These are phyloP conservation scores for Pestalotiopsis sp. DNA, from an alignment of 2,329 filamentous ascomycete genomes.

Conservation along the genomic window DNA sequence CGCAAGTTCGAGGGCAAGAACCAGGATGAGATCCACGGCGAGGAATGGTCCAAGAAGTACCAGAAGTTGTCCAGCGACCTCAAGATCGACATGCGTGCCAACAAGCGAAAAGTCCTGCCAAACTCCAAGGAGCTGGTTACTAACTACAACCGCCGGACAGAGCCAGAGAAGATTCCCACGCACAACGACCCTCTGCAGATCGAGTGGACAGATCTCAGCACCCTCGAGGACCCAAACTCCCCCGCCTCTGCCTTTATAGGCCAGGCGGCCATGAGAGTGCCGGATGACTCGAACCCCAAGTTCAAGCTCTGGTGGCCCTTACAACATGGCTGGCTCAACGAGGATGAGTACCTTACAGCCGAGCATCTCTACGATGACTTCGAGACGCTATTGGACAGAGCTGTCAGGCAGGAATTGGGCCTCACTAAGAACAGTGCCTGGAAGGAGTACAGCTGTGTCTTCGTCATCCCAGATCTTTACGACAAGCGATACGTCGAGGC, in stretches of 20 bases:
- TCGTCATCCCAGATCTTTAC: conserved; percentile 95
- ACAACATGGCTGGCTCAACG: conserved; percentile 84
- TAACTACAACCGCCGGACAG: conserved; percentile 87
- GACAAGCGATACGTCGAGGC: conserved; percentile 91
- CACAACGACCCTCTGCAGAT: conserved; percentile 94
- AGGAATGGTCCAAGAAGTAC: conserved; percentile 78
- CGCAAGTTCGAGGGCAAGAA: conserved; percentile 64
- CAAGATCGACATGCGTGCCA: conserved; percentile 86
- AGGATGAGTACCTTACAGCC: conserved; percentile 81
- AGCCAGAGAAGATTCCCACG: conserved; percentile 84
- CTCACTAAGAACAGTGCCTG: conserved; percentile 78
- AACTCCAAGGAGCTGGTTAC: conserved; percentile 95
- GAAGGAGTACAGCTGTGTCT: conserved; percentile 92
- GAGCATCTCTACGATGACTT: conserved; percentile 86
- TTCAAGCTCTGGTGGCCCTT: conserved; percentile 96
- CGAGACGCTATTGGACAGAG: conserved; percentile 82
- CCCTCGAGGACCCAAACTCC: conserved; percentile 66
- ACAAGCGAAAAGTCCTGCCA: conserved; percentile 93
- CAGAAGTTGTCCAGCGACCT: conserved; percentile 83
- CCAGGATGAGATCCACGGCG: conserved; percentile 81
- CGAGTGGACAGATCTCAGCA: conserved; percentile 87
- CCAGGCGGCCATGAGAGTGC: conserved; percentile 79
- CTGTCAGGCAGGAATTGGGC: conserved; percentile 82
- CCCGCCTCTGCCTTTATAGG: conserved; percentile 73
- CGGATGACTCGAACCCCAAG: conserved; percentile 84